Percentiles rank a stretch among this genome's conserved stretches.
Evolutionary conservation across 768 basidiomycete species (phyloP).

Genomic region (Macrocybe gigantea): DNA sequence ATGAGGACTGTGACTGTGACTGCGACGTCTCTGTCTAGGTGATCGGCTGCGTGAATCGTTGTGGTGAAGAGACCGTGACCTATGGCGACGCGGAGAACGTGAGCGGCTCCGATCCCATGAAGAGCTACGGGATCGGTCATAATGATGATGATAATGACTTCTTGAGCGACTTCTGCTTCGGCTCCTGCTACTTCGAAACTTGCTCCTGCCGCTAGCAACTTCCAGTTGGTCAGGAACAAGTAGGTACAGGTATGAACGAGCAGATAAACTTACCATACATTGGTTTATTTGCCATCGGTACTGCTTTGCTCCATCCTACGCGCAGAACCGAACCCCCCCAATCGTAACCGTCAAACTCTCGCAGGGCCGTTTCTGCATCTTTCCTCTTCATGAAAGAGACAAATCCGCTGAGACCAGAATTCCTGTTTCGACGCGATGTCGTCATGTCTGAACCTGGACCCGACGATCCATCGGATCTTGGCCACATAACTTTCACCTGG

Average conservation of each 20-base stretch:
- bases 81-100: slow-evolving; percentile 31
- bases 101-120: slow-evolving; percentile 41
- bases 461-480: slow-evolving; percentile 66
- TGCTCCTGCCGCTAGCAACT: slow-evolving; percentile 4
- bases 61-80: slow-evolving; percentile 12
- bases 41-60: slow-evolving; percentile 34
- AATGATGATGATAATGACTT: slow-evolving; percentile 33
- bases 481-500: slow-evolving; percentile 98
- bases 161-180: slow-evolving; percentile 35
- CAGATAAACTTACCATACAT: slow-evolving; percentile 61
- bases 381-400: slow-evolving; percentile 94
- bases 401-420: slow-evolving; percentile 84
- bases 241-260: neutral
- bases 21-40: slow-evolving; percentile 42
- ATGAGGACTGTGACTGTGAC: slow-evolving; percentile 35
- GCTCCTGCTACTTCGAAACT: slow-evolving; percentile 22
- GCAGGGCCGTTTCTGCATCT: slow-evolving; percentile 85
- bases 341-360: slow-evolving; percentile 87
- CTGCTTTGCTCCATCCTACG: slow-evolving; percentile 97
- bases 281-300: slow-evolving; percentile 74
- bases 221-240: neutral
- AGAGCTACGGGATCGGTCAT: slow-evolving; percentile 42
- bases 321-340: slow-evolving; percentile 89
- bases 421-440: slow-evolving; percentile 61
- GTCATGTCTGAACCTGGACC: slow-evolving; percentile 79